A percentile compares a stretch with the other conserved stretches of the same genome.
Evolutionary conservation across 306 rosid genomes (phyloP).

Genomic region (Prunus kanzakura): DNA sequence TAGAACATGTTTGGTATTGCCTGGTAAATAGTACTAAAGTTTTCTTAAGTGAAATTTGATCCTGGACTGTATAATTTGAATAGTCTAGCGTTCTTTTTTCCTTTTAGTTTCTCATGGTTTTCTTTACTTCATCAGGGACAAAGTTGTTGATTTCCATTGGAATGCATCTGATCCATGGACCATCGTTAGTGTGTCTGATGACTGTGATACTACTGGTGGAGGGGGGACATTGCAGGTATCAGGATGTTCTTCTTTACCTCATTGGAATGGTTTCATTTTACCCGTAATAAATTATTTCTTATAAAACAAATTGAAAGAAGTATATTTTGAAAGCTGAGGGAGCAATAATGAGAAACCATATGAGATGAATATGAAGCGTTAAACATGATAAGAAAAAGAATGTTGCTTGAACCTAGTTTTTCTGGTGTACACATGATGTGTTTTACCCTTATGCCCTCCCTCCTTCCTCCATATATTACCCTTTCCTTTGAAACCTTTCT

Average conservation of each 20-base stretch:
- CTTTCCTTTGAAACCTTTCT: neutral
- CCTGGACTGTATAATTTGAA: neutral
- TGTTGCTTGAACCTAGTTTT: neutral
- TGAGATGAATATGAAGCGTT: neutral
- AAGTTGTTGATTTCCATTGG: slow-evolving; percentile 92
- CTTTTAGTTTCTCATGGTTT: neutral
- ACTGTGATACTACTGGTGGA: slow-evolving; percentile 95
- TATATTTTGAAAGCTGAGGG: neutral
- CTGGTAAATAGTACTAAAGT: neutral
- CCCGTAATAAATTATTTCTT: neutral
- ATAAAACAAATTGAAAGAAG: neutral
- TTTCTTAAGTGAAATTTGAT: neutral
- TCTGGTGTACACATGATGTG: neutral
- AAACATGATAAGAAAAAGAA: neutral
- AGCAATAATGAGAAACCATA: neutral
- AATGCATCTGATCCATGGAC: slow-evolving; percentile 98
- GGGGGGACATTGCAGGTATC: slow-evolving; percentile 98
- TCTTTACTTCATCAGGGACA: slow-evolving; percentile 60
- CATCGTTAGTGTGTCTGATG: slow-evolving; percentile 95
- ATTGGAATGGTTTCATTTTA: neutral
- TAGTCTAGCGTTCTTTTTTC: neutral
- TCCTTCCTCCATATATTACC: neutral
- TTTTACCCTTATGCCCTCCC: neutral
- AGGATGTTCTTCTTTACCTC: neutral
- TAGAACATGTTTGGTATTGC: neutral